phyloP scores from a whole-genome alignment of 2,329 filamentous ascomycete species.

The Verticillium alfalfae region DNA sequence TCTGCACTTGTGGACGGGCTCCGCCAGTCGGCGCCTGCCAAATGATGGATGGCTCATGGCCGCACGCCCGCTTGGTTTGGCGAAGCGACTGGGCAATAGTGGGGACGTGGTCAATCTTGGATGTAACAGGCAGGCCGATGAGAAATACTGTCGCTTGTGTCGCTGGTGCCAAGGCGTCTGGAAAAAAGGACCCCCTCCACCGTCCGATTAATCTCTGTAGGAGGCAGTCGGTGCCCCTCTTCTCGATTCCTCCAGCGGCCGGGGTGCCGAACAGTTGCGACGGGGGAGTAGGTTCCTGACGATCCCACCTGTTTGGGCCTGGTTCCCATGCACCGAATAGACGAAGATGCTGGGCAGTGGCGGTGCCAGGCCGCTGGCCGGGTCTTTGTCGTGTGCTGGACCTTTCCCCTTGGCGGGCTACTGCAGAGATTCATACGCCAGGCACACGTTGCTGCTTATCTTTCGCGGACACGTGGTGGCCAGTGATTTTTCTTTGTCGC shows the following conservation, averaged over 20 bases:
- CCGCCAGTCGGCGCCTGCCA: neutral
- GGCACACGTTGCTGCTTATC: neutral
- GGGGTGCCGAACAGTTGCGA: neutral
- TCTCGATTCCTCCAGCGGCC: neutral
- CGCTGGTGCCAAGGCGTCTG: neutral
- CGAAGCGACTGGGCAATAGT: neutral
- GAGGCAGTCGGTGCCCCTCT: neutral
- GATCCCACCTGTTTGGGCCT: neutral
- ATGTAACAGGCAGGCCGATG: neutral
- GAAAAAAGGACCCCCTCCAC: neutral
- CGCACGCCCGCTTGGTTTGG: neutral
- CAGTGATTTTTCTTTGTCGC: neutral
- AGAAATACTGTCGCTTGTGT: neutral
- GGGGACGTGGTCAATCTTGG: neutral
- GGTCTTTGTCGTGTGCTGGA: neutral
- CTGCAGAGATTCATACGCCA: neutral
- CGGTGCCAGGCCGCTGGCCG: neutral
- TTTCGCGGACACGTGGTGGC: neutral
- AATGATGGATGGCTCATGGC: too few relatives aligned
- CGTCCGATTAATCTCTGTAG: neutral
- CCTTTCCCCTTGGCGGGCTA: neutral
- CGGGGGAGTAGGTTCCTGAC: constrained; percentile 1
- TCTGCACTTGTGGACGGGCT: neutral
- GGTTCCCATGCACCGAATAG: neutral
- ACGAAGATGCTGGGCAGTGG: neutral